Base-by-base conservation (phyloP, 495 filamentous ascomycete genomes). In the Entonaema liquescens region DNA sequence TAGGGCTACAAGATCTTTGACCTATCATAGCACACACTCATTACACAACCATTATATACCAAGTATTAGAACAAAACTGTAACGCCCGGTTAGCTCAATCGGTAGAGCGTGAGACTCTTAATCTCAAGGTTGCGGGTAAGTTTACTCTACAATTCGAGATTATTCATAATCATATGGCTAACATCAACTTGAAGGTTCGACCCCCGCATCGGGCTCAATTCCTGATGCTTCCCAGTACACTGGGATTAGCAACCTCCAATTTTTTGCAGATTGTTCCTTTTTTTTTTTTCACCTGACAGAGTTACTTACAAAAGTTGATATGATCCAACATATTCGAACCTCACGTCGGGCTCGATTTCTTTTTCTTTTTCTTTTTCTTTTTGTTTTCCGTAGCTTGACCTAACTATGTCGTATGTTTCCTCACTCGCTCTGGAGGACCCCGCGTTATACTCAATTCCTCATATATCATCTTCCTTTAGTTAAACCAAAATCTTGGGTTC, bases 31-130 rank as follows among this genome's bases (percentile, higher is more conserved):
- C 23, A 25, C 44, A 50, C 21, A 25, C 28, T 28, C 25, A 31
- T 3, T 5, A 11, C 13, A 26, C 50, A 31, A 54, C 50, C 17
- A 29, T 15, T 53, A 53, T 56, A 56, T 56, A 35, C n/a, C 0
- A 8, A 3, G 23, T 17, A 35, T 33, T 33, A 5, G 12, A 9
- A 1, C 1, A 0, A 23, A 6, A 6, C 29, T 35, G 19, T 35
- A 25, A 35, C 52, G 64, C 75, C 81, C 79, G 79, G 88, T 87
- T 91, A 91, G 89, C 89, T 91, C 89, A 90, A 90, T 91, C 89
- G 88, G 89, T 89, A 90, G 89, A 91, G 89, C 89, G 89, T 90
- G 86, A 90, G 89, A 91, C 89, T 91, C 88, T 91, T 91, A 90
- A 89, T 89, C 87, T 88, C 84, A 89, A 89, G 85, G 87, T 83